Percentiles rank a stretch among this genome's conserved stretches.
Conservation (phyloP, 2,329 filamentous ascomycete species). For the Beauveria caledonica region DNA sequence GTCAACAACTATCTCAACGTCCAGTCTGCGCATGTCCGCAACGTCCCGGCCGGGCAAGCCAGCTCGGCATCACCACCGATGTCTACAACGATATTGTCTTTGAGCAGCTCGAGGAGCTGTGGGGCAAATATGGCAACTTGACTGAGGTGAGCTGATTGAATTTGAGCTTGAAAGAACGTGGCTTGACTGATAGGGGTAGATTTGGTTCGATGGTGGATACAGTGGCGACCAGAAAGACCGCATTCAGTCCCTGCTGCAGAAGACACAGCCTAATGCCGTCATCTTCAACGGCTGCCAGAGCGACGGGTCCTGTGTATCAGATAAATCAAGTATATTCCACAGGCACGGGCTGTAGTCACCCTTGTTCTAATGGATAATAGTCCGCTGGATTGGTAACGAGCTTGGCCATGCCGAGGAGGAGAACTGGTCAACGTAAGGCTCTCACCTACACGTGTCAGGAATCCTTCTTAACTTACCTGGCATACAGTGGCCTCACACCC, state of each 20-base stretch:
- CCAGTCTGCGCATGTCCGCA: slow-evolving; percentile 15
- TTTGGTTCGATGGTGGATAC: slow-evolving; percentile 22
- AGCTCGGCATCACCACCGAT: slow-evolving; percentile 17
- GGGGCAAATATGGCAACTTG: slow-evolving; percentile 18
- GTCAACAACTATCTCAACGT: slow-evolving; percentile 24
- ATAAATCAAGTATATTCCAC: slow-evolving; percentile 9
- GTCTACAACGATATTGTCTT: slow-evolving; percentile 20
- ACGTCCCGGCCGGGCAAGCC: slow-evolving; percentile 13
- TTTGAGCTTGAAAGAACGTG: not conserved
- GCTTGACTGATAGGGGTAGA: slow-evolving; percentile 10
- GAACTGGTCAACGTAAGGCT: slow-evolving; percentile 19
- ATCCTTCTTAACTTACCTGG: not conserved
- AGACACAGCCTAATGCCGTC: slow-evolving; percentile 17
- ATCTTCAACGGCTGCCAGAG: slow-evolving; percentile 19
- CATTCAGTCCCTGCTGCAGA: slow-evolving; percentile 16
- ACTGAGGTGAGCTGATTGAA: slow-evolving; percentile 15
- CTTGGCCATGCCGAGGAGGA: slow-evolving; percentile 16
- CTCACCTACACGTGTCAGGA: not conserved
- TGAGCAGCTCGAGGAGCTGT: slow-evolving; percentile 18
- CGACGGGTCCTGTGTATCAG: slow-evolving; percentile 17
- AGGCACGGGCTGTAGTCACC: no score
- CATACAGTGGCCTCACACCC: slow-evolving; percentile 10
- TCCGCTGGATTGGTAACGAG: slow-evolving; percentile 20
- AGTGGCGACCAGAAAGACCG: slow-evolving; percentile 16
- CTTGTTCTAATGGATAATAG: not conserved